Evolutionary conservation across 768 basidiomycete species (phyloP).

Genomic region (Neoboletus subvelutipes): DNA sequence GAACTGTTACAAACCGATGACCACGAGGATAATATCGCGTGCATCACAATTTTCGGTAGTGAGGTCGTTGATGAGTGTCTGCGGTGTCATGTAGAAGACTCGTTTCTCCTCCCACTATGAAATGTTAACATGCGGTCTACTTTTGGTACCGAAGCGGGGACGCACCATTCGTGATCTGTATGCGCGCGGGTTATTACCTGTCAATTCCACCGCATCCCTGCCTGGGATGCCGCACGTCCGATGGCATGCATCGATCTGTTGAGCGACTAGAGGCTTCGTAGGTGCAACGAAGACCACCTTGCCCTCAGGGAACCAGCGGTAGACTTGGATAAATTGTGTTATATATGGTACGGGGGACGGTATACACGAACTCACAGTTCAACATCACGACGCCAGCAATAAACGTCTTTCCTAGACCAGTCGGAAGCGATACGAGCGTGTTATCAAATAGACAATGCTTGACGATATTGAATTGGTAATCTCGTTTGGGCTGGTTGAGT

Average conservation of each 20-base stretch:
- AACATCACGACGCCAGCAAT: slow-evolving; percentile 97
- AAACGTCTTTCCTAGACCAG: slow-evolving; percentile 97
- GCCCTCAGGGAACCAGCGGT: slow-evolving; percentile 90
- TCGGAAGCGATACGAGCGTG: slow-evolving; percentile 90
- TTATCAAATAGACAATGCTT: slow-evolving; percentile 86
- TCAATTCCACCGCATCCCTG: slow-evolving; percentile 80
- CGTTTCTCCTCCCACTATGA: slow-evolving; percentile 76
- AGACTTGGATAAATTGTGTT: slow-evolving; percentile 49
- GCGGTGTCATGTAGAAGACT: slow-evolving; percentile 95
- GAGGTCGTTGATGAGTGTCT: slow-evolving; percentile 90
- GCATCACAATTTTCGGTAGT: slow-evolving; percentile 70
- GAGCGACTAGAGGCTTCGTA: slow-evolving; percentile 93
- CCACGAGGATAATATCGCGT: slow-evolving; percentile 78
- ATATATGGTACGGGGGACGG: slow-evolving; percentile 1
- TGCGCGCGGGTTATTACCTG: slow-evolving; percentile 62
- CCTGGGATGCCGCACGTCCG: slow-evolving; percentile 91
- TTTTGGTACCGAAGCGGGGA: slow-evolving; percentile 1
- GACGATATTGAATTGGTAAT: slow-evolving; percentile 95
- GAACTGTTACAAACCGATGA: slow-evolving; percentile 61
- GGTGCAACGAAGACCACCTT: slow-evolving; percentile 96
- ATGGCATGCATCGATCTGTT: slow-evolving; percentile 94
- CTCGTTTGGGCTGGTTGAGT: slow-evolving; percentile 80
- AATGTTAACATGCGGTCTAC: background rate
- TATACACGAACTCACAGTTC: slow-evolving; percentile 60
- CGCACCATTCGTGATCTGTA: slow-evolving; percentile 62